Evolutionary conservation across 2,329 filamentous ascomycete species (phyloP).

Genomic region (Trichoderma sp.): DNA sequence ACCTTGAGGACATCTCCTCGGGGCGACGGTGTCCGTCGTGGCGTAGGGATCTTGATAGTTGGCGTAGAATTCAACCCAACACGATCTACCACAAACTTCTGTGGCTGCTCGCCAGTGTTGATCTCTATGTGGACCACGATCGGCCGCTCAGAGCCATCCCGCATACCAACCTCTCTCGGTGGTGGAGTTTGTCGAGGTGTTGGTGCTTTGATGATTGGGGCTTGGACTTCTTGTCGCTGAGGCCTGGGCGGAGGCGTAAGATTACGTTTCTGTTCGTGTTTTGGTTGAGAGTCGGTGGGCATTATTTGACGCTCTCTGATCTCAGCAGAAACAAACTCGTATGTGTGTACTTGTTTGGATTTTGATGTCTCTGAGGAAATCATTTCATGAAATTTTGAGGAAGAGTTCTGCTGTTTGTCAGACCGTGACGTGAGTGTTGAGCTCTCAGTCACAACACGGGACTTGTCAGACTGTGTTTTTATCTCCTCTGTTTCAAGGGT

Average conservation of each 20-base stretch:
- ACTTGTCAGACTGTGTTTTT: neutral
- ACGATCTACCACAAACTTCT: slow-evolving; percentile 19
- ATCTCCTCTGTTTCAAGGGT: neutral
- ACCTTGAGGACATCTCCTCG: neutral
- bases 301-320: slow-evolving; percentile 19
- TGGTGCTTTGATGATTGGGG: slow-evolving; percentile 43
- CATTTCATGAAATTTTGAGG: neutral
- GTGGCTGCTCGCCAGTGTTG: slow-evolving; percentile 15
- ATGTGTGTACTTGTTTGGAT: neutral
- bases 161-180: slow-evolving; percentile 27
- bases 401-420: neutral
- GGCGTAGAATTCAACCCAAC: slow-evolving; percentile 15
- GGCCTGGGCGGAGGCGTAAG: neutral
- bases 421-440: neutral
- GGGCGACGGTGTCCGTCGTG: slow-evolving; percentile 24
- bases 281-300: slow-evolving; percentile 22
- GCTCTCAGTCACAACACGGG: neutral
- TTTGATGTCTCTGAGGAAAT: neutral
- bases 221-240: slow-evolving; percentile 25
- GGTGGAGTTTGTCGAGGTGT: slow-evolving; percentile 41
- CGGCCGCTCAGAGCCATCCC: slow-evolving; percentile 9
- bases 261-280: neutral
- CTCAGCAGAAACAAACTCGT: neutral
- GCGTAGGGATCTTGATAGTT: slow-evolving; percentile 21
- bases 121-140: slow-evolving; percentile 12